Percentiles rank a stretch among this genome's conserved stretches.
phyloP scores from a whole-genome alignment of 2,329 filamentous ascomycete genomes.

The Alternaria triticina region DNA sequence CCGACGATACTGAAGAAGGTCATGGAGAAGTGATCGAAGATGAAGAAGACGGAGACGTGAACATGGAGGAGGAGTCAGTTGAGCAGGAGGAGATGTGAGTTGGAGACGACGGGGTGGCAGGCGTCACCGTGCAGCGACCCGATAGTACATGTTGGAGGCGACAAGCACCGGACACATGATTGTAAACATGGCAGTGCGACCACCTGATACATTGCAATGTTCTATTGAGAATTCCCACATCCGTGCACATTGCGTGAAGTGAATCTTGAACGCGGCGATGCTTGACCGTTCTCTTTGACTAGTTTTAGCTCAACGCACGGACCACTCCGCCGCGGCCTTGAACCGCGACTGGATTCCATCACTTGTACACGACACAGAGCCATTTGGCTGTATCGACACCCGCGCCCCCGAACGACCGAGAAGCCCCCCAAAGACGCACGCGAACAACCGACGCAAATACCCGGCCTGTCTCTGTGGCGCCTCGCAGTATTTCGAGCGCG shows the following conservation, averaged over 20 bases:
- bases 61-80: neutral
- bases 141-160: neutral
- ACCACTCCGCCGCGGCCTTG: slow-evolving; percentile 12
- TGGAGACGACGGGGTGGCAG: neutral
- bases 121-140: neutral
- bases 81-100: neutral
- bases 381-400: slow-evolving; percentile 21
- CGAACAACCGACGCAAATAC: neutral
- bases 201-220: neutral
- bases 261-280: neutral
- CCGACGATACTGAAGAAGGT: neutral
- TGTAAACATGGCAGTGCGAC: neutral
- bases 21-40: neutral
- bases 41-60: neutral
- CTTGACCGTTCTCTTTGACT: neutral
- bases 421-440: neutral
- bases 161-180: neutral
- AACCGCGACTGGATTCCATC: slow-evolving; percentile 14
- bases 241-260: neutral
- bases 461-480: neutral
- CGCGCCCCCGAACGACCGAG: neutral
- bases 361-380: slow-evolving; percentile 27
- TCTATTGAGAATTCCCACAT: neutral
- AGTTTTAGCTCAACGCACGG: slow-evolving; percentile 8
- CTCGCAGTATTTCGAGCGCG: slow-evolving; percentile 6